Evolutionary conservation across 495 filamentous ascomycete genomes (phyloP).

Genomic region (Neurospora tetrasperma): DNA sequence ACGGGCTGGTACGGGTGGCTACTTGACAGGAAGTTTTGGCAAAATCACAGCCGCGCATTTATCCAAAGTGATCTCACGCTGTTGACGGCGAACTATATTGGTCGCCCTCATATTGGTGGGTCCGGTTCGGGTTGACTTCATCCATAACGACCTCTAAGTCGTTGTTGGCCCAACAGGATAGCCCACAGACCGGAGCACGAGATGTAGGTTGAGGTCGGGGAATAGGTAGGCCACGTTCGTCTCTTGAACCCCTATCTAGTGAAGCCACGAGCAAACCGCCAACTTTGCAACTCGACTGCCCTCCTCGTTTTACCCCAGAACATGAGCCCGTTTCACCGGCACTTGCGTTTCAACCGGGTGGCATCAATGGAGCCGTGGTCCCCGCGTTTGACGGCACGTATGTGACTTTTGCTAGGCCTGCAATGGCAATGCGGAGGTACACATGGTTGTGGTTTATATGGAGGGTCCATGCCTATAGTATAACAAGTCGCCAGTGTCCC

Average conservation of each 20-base stretch:
- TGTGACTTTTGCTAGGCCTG: not conserved
- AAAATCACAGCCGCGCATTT: conserved; percentile 24
- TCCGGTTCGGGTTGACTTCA: not conserved
- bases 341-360: conserved; percentile 10
- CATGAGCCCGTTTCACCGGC: conserved; percentile 9
- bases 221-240: not conserved
- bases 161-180: not conserved
- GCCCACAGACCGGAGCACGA: not conserved
- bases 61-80: conserved; percentile 24
- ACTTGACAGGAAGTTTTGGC: conserved; percentile 19
- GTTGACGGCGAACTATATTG: conserved; percentile 25
- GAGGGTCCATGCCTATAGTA: not conserved
- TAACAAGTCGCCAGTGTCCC: not conserved
- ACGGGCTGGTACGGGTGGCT: conserved; percentile 8
- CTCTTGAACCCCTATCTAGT: not conserved
- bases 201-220: not conserved
- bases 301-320: not conserved
- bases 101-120: not conserved
- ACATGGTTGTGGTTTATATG: not conserved
- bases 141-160: not conserved
- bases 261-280: not conserved
- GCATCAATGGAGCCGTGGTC: conserved; percentile 1
- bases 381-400: not conserved
- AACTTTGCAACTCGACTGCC: not conserved
- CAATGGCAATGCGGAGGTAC: not conserved